Base-by-base conservation (phyloP, 306 rosid genomes). In the Carpinus viminea region DNA sequence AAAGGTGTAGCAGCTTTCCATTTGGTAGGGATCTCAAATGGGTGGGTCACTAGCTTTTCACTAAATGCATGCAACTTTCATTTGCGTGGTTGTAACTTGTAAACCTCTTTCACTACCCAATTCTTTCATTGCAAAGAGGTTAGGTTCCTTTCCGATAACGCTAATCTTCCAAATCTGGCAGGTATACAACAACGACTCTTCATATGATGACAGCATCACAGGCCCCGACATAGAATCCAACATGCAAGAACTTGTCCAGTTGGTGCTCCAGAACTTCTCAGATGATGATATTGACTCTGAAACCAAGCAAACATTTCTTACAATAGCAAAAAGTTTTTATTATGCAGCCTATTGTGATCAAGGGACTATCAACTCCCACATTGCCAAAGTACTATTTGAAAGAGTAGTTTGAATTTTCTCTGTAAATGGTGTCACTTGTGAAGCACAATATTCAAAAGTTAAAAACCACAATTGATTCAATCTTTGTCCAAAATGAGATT, bases 321-420 rank as follows among this genome's bases (percentile, higher is more conserved):
- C 74, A 2, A 87, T 96, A 55, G 94, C 92, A 0, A 90, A 89
- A 80, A 89, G 91, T 83, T 83, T 86, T 71, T 91, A 89, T 79
- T 96, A 96, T 83, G 73, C 84, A 60, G 91, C 96, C 16, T 87
- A 81, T 71, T 87, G 79, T 78, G 93, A 96, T 71, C 75, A 87
- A 72, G 84, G 83, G 77, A 90, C 96, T 46, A 83, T 86, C 78
- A 86, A 85, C 84, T 77, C 78, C 80, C 99, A 96, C 82, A 85
- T 93, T 41, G 85, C 88, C 47, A 87, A 88, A 89, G 97, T 93
- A 60, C 93, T 96, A 64, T 96, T 91, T 78, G 89, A 96, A 84
- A 84, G 87, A 89, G 92, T 89, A 20, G 68, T 79, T 46, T 92
- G 75, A 87, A 48, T 2, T 61, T 43, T 79, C 65, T 74, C 24